These are phyloP conservation scores for Yarrowia sp. DNA, from an alignment of 805 yeast species.

Conservation along the genomic window DNA sequence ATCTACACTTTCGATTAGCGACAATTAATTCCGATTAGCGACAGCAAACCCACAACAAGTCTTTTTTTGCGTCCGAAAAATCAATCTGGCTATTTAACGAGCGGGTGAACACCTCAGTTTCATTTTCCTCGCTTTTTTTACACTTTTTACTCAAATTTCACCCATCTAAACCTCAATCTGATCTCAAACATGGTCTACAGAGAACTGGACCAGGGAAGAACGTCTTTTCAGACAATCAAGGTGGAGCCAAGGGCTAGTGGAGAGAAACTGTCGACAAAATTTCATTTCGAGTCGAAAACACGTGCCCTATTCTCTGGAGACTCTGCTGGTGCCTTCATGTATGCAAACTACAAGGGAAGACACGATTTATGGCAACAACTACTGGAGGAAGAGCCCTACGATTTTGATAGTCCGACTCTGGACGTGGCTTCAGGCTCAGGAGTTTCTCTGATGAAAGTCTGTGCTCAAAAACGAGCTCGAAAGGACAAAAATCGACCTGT, in stretches of 20 bases:
- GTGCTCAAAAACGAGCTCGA: slow-evolving; percentile 1
- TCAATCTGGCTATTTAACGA: neutral
- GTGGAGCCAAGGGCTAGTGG: neutral
- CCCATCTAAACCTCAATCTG: neutral
- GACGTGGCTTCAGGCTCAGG: slow-evolving; percentile 20
- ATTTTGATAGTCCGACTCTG: neutral
- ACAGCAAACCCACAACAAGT: neutral
- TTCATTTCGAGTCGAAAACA: slow-evolving; percentile 1
- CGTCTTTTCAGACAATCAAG: slow-evolving; percentile 10
- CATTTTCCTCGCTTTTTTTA: neutral
- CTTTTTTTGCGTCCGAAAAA: neutral
- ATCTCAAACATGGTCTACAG: neutral
- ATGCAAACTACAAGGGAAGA: slow-evolving; percentile 24
- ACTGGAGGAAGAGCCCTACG: neutral
- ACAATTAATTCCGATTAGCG: neutral
- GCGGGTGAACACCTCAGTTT: too few relatives aligned
- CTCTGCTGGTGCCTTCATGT: slow-evolving; percentile 15
- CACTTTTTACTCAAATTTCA: neutral
- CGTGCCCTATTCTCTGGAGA: neutral
- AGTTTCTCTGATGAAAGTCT: slow-evolving; percentile 12
- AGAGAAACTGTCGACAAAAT: slow-evolving; percentile 6
- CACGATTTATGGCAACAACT: slow-evolving; percentile 7
- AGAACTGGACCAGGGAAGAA: neutral
- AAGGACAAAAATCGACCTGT: neutral
- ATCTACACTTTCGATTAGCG: neutral